Conservation (phyloP, 306 rosid genomes). For the Quercus agrifolia region DNA sequence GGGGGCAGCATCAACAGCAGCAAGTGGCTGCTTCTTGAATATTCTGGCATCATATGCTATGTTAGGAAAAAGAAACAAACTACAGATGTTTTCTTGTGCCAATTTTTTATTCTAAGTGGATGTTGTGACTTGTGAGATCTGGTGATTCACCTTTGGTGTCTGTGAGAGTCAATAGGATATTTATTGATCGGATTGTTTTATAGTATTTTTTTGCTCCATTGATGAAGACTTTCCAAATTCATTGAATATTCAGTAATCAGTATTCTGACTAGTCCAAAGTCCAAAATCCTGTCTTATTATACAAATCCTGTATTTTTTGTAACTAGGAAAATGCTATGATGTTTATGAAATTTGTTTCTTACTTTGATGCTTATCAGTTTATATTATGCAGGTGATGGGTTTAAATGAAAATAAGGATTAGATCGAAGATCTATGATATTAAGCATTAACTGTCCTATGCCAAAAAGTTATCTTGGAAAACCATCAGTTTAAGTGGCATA, state of each 20-base stretch:
- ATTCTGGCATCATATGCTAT: background rate
- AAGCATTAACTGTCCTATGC: background rate
- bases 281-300: background rate
- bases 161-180: background rate
- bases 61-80: background rate
- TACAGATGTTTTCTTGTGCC: background rate
- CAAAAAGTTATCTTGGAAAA: constrained; percentile 1
- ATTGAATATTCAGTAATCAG: background rate
- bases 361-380: background rate
- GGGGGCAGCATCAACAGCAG: background rate
- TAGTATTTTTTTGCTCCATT: background rate
- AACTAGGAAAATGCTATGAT: background rate
- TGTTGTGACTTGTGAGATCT: background rate
- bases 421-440: background rate
- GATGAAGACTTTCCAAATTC: background rate
- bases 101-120: background rate
- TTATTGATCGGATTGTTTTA: background rate
- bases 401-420: background rate
- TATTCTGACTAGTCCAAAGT: too few relatives aligned
- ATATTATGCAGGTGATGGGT: background rate
- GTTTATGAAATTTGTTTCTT: background rate
- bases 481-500: constrained; percentile 1
- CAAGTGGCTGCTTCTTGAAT: background rate
- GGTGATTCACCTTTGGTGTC: background rate
- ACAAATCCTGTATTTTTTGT: background rate